These are phyloP conservation scores for Diplocarpon rosae DNA, from an alignment of 2,329 filamentous ascomycete genomes.

Conservation along the genomic window DNA sequence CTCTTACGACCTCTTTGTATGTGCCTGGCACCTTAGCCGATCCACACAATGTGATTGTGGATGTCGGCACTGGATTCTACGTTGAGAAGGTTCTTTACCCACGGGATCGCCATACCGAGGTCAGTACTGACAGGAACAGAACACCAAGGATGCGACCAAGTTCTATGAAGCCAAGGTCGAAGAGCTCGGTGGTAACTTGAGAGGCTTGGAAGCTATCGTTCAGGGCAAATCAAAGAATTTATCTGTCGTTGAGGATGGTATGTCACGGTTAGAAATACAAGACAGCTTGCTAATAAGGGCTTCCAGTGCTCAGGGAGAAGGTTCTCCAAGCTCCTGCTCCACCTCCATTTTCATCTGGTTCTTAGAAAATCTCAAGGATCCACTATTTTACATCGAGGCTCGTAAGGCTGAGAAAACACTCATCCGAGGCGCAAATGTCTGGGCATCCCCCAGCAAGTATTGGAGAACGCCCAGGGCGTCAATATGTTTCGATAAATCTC, in stretches of 20 bases:
- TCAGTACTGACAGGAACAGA: slow-evolving; percentile 27
- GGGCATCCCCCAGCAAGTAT: background rate
- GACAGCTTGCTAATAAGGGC: slow-evolving; percentile 11
- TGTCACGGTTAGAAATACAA: slow-evolving; percentile 5
- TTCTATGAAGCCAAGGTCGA: slow-evolving; percentile 62
- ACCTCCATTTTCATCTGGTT: slow-evolving; percentile 25
- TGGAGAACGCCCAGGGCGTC: no score
- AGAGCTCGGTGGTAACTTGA: slow-evolving; percentile 51
- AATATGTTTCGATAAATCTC: no score
- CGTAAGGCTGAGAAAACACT: background rate
- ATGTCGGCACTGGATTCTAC: slow-evolving; percentile 89
- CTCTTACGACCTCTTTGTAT: slow-evolving; percentile 88
- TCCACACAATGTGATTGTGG: slow-evolving; percentile 71
- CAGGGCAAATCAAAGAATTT: slow-evolving; percentile 74
- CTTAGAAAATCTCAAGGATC: slow-evolving; percentile 1
- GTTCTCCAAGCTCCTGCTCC: slow-evolving; percentile 34
- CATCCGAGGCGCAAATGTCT: background rate
- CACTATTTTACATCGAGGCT: background rate
- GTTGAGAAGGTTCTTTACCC: slow-evolving; percentile 64
- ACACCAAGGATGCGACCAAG: slow-evolving; percentile 46
- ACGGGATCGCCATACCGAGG: background rate
- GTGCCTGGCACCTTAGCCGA: slow-evolving; percentile 72
- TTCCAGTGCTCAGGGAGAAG: slow-evolving; percentile 40
- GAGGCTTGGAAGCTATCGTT: slow-evolving; percentile 57
- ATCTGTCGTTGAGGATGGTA: slow-evolving; percentile 80